Evolutionary conservation across 768 basidiomycete species (phyloP), one percentile per base, ranked within the genome.

Genomic region (Phanerochaete carnosa): DNA sequence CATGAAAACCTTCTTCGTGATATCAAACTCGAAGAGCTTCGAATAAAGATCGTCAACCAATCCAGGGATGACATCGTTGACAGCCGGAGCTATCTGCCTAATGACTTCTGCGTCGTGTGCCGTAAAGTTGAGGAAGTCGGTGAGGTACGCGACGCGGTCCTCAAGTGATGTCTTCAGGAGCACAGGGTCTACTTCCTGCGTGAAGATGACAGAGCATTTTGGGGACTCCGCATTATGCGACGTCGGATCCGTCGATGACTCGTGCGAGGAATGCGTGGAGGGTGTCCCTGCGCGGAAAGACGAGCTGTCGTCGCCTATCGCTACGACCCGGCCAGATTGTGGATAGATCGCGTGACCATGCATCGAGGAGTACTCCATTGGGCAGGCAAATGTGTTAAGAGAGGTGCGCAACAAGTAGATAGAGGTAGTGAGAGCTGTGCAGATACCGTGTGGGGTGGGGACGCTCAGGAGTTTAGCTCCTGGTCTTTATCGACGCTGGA

Each of bases 41-140:
- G 73, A 72, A 62, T 82, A 81, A 56, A 81, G 75, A 3, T 71
- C 65, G 61, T 82, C 80, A 43, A 82, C 78, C 25, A 81, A 69
- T 23, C 69, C 58, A 0, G 80, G 78, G 8, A 81, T 78, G 33
- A 80, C 69, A 0, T 77, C 77, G 7, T 75, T 74, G 11, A 82
- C 72, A n/a, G 75, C 65, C 2, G 76, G 73, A 23, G 73, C 72
- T 1, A 80, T 72, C 37, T 78, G 74, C 45, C 74, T 76, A 29
- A 81, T 72, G 26, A 75, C 71, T 1, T 74, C 77, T 19, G 75
- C 73, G 65, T 82, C 80, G 3, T 75, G 73, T 0, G 69, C 62
- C 1, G 76, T 74, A 68, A 81, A 81, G 30, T 70, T 73, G 45
- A 81, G 72, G 66, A 82, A 82, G 58, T 77, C 73, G 46, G 76